phyloP scores from a whole-genome alignment of 1,139 yeast genomes.

The Geotrichum siamense region DNA sequence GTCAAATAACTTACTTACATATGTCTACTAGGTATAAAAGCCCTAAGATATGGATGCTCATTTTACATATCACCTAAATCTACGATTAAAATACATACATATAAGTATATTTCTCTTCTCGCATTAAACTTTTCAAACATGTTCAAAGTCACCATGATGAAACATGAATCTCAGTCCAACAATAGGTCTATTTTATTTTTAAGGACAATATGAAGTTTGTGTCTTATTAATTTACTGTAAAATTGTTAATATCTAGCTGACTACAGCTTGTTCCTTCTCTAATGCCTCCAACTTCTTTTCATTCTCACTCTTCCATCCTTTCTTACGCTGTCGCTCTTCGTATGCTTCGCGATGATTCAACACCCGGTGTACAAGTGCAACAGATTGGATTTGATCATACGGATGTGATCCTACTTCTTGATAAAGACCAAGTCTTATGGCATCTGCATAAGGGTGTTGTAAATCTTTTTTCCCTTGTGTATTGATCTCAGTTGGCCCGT shows the following conservation, averaged over 20 bases:
- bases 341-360: constrained; percentile 56
- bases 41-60: too few relatives aligned
- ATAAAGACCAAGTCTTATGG: constrained; percentile 34
- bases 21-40: too few relatives aligned
- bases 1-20: too few relatives aligned
- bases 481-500: constrained; percentile 50
- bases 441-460: constrained; percentile 40
- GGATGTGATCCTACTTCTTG: constrained; percentile 47
- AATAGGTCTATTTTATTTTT: too few relatives aligned
- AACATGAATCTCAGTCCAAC: too few relatives aligned
- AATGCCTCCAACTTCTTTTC: constrained; percentile 34
- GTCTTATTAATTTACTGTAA: too few relatives aligned
- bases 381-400: constrained; percentile 54
- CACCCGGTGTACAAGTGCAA: constrained; percentile 61
- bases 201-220: too few relatives aligned
- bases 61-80: too few relatives aligned
- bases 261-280: constrained; percentile 15
- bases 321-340: constrained; percentile 71
- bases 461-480: constrained; percentile 23
- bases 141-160: too few relatives aligned
- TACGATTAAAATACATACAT: too few relatives aligned
- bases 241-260: neutral
- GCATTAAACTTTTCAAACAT: too few relatives aligned
- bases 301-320: constrained; percentile 60
- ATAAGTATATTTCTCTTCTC: too few relatives aligned